phyloP scores from a whole-genome alignment of 805 yeast genomes.

The Candida tallmaniae region DNA sequence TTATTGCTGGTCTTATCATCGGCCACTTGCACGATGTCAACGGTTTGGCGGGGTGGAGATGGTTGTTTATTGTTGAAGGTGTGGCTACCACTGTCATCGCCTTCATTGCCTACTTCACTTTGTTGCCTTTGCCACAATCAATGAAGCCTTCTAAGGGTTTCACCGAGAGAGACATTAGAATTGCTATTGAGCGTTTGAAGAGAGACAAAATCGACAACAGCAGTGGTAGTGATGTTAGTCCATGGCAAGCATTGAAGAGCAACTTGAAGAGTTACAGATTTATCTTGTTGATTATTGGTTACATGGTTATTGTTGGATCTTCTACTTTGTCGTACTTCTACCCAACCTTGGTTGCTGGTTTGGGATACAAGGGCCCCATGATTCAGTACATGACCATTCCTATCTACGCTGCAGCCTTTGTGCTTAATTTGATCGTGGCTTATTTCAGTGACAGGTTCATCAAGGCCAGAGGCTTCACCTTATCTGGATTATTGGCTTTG shows the following conservation, averaged over 20 bases:
- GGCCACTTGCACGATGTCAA: constrained; percentile 45
- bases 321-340: constrained; percentile 37
- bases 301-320: too few species aligned
- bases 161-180: constrained; percentile 33
- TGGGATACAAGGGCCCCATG: constrained; percentile 22
- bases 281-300: too few species aligned
- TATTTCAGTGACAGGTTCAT: too few species aligned
- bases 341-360: constrained; percentile 34
- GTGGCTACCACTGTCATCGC: constrained; percentile 30
- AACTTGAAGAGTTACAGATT: constrained; percentile 41
- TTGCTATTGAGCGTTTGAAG: constrained; percentile 28
- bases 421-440: too few species aligned
- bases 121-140: constrained; percentile 26
- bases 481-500: too few species aligned
- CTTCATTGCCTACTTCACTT: constrained; percentile 16
- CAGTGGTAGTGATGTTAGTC: constrained; percentile 20
- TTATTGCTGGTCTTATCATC: constrained; percentile 61
- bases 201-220: constrained; percentile 31
- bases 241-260: constrained; percentile 27
- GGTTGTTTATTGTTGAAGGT: constrained; percentile 50
- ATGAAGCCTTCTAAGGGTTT: constrained; percentile 39
- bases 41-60: constrained; percentile 44
- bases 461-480: too few species aligned
- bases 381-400: constrained; percentile 41
- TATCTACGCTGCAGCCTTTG: too few species aligned